Conservation (phyloP, 1,284 basidiomycete species). For the Sanghuangporus baumii region DNA sequence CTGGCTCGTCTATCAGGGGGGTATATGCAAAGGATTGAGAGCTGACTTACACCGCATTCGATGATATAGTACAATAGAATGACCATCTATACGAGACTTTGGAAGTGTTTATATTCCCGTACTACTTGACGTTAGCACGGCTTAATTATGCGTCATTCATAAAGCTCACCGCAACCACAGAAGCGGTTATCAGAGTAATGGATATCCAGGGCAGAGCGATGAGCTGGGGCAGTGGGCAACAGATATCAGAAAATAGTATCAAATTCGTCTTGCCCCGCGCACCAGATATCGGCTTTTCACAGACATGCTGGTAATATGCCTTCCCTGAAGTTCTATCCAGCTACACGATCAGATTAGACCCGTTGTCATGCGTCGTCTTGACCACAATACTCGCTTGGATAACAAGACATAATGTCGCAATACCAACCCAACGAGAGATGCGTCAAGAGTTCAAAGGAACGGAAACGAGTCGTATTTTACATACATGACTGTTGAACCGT, state of each 20-base stretch:
- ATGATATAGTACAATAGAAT: constrained; percentile 16
- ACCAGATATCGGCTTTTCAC: not conserved
- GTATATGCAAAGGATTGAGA: not conserved
- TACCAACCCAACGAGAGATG: not conserved
- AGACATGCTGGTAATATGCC: not conserved
- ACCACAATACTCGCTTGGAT: not conserved
- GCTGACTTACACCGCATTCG: constrained; percentile 10
- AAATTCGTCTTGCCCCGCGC: not conserved
- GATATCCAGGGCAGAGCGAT: constrained; percentile 7
- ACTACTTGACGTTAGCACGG: not conserved
- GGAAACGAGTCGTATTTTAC: not conserved
- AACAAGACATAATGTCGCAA: not conserved
- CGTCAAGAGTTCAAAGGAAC: not conserved
- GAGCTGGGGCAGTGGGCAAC: constrained; percentile 6
- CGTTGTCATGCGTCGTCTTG: not conserved
- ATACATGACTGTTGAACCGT: constrained; percentile 9
- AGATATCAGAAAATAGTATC: not conserved
- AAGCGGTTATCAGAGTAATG: not conserved
- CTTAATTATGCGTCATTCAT: not conserved
- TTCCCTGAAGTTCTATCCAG: not conserved
- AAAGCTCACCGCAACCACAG: not conserved
- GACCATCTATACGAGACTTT: constrained; percentile 9
- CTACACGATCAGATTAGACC: not conserved
- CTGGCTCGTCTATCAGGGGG: not conserved
- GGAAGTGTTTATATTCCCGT: not conserved